phyloP scores from a whole-genome alignment of 2,329 filamentous ascomycete genomes.

The Aspergillus spinulosporus region DNA sequence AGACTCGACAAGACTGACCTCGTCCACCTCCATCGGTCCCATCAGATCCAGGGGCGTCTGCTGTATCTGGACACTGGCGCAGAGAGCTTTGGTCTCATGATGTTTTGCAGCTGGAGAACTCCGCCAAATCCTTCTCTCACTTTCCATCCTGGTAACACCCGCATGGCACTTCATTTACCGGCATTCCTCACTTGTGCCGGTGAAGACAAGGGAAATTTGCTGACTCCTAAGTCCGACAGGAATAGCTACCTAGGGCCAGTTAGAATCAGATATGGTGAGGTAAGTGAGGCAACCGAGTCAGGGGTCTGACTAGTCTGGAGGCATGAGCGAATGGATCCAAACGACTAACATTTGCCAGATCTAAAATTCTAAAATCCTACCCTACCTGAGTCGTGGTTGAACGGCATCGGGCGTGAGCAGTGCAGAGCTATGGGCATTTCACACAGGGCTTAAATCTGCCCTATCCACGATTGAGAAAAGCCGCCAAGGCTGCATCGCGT shows the following conservation, averaged over 20 bases:
- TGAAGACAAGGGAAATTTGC: background rate
- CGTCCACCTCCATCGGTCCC: background rate
- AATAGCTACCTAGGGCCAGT: background rate
- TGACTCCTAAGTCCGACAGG: background rate
- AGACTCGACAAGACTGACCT: background rate
- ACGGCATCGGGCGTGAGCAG: background rate
- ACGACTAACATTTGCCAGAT: background rate
- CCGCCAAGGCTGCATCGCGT: constrained; percentile 5
- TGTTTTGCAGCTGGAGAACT: constrained; percentile 7
- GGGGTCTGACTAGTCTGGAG: background rate
- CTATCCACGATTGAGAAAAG: background rate
- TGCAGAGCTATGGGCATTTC: background rate
- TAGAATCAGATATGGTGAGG: background rate
- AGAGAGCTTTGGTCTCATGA: constrained; percentile 14
- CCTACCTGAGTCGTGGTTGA: background rate
- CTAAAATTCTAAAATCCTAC: background rate
- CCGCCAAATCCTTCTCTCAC: background rate
- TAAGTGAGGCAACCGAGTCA: background rate
- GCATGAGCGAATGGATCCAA: background rate
- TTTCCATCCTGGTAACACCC: constrained; percentile 22
- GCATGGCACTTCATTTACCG: constrained; percentile 8
- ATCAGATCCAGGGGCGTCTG: background rate
- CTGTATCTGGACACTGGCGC: background rate
- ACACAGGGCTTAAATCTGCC: background rate
- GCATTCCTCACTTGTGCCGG: constrained; percentile 5